These are phyloP conservation scores for Leishmania martiniquensis DNA, from an alignment of 208 protist genomes.

Conservation along the genomic window DNA sequence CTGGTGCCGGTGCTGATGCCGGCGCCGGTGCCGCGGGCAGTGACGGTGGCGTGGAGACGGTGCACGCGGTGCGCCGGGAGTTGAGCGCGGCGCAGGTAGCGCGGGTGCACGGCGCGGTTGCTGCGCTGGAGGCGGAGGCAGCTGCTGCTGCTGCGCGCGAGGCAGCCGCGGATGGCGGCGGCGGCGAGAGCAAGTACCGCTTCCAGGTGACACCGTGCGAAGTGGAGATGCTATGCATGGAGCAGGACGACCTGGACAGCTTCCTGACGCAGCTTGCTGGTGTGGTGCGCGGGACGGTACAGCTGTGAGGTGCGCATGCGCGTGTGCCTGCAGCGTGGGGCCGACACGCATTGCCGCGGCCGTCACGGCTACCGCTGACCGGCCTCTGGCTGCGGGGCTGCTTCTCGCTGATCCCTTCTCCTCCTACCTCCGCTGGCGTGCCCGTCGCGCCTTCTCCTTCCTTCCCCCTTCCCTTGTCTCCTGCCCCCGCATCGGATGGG, in stretches of 20 bases:
- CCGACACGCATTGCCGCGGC: neutral
- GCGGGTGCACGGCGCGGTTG: slow-evolving; percentile 32
- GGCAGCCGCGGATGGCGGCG: neutral
- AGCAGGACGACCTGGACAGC: slow-evolving; percentile 61
- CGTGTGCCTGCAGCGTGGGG: neutral
- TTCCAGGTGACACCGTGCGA: slow-evolving; percentile 73
- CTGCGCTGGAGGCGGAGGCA: slow-evolving; percentile 42
- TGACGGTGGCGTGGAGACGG: slow-evolving; percentile 9
- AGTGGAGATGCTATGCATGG: slow-evolving; percentile 76
- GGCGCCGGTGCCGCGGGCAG: neutral
- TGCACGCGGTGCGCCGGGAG: slow-evolving; percentile 26
- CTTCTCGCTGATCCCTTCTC: neutral
- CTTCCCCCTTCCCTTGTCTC: no score
- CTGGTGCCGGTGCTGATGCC: neutral
- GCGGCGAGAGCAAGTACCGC: slow-evolving; percentile 20
- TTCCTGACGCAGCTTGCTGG: slow-evolving; percentile 50
- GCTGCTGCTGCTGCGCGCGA: slow-evolving; percentile 6
- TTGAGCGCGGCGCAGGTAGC: slow-evolving; percentile 41
- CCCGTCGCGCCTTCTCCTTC: no score
- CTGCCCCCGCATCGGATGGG: no score
- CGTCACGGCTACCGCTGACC: neutral
- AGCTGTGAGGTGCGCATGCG: slow-evolving; percentile 17
- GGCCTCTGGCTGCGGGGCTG: neutral
- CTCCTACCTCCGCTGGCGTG: no score
- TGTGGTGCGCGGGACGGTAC: slow-evolving; percentile 32